A percentile compares a stretch with the other conserved stretches of the same genome.
Conservation (phyloP, 257 asterid species). For the Haberlea rhodopensis region DNA sequence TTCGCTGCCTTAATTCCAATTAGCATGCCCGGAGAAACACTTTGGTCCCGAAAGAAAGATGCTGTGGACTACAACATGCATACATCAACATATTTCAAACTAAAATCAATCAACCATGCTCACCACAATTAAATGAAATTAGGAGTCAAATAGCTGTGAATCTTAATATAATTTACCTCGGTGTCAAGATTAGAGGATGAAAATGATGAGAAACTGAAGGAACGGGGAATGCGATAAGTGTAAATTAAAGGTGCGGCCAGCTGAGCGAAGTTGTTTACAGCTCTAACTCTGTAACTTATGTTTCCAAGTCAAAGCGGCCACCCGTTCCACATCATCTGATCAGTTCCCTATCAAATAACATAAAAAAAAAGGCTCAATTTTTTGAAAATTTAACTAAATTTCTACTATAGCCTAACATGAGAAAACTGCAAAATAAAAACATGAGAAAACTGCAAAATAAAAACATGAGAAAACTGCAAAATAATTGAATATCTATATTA, state of each 20-base stretch:
- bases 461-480: not conserved
- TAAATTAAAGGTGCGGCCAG: constrained; percentile 15
- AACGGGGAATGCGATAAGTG: constrained; percentile 17
- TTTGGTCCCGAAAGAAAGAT: constrained; percentile 43
- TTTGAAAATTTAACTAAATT: no score
- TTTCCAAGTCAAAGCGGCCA: constrained; percentile 75
- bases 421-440: not conserved
- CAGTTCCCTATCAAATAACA: constrained; percentile 30
- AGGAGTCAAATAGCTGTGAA: not conserved
- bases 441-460: not conserved
- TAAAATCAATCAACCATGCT: not conserved
- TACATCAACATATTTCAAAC: not conserved
- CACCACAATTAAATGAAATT: not conserved
- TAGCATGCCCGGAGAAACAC: constrained; percentile 43
- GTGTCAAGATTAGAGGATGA: constrained; percentile 66
- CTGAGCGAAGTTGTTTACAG: constrained; percentile 24
- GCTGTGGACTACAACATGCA: constrained; percentile 34
- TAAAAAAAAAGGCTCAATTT: no score
- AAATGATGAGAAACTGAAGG: constrained; percentile 53
- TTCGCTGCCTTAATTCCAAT: constrained; percentile 39
- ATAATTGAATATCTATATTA: no score
- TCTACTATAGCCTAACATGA: not conserved
- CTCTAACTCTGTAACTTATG: constrained; percentile 39
- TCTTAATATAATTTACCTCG: constrained; percentile 29
- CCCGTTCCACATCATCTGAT: constrained; percentile 41